Evolutionary conservation across 345 rosid genomes (phyloP), one percentile per base, ranked within the genome.

Genomic region (Hibiscus trionum): DNA sequence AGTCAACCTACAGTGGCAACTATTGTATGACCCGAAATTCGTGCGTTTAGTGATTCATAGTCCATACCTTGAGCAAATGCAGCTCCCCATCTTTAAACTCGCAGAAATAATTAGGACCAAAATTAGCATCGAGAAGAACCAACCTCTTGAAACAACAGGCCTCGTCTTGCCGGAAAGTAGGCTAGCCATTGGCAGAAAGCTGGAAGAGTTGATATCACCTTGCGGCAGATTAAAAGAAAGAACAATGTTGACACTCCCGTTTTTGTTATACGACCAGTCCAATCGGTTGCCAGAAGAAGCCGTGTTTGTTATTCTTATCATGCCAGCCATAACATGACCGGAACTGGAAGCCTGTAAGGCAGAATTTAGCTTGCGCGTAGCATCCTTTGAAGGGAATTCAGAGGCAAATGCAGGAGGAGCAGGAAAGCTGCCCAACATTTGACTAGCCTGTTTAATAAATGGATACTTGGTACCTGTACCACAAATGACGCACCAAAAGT

Each of bases 361-460:
- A 29, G 88, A 69, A 73, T 88, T 83, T 72, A 88, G 71, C 57
- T 66, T 86, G 53, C 85, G 75, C 62, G 82, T 81, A 2, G 77
- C 86, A 7, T 86, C 93, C 78, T 95, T 95, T 47, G 85, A 46
- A 5, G 92, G 88, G 82, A 84, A 80, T 80, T 92, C 94, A 0
- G 89, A 88, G 46, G 93, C 89, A 82, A 83, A 81, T 37, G 93
- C 88, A 71, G 90, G 87, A 61, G 93, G 89, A 52, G 90, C 84
- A 55, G 95, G 81, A 67, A 85, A 75, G 66, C 85, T 72, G 12
- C 93, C 86, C 82, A 92, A 72, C 96, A 90, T 86, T 60, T 86
- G 86, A 82, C 96, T 88, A 49, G 90, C 90, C 65, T 87, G 82
- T 79, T 90, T 89, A 72, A 88, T 66, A 76, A 88, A 83, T 2